phyloP scores from a whole-genome alignment of 345 rosid genomes.

The Salix suchowensis region DNA sequence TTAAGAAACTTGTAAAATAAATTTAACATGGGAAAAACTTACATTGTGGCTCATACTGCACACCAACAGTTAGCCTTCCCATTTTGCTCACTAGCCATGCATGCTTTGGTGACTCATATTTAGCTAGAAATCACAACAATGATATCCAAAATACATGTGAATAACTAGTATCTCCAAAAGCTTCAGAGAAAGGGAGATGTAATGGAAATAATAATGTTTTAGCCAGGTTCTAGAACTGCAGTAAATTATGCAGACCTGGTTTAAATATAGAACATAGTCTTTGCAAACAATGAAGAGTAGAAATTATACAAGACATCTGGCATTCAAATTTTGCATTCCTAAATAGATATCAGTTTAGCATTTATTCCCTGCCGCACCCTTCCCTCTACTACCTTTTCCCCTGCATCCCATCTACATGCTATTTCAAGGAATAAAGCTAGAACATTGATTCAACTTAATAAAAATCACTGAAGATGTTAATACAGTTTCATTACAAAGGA shows the following conservation, averaged over 20 bases:
- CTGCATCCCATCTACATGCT: not conserved
- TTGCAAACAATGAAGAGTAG: no score
- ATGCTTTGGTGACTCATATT: slow-evolving; percentile 53
- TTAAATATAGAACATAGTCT: no score
- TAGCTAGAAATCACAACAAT: slow-evolving; percentile 28
- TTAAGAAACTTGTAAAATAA: not conserved
- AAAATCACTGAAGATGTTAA: not conserved
- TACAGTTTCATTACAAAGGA: not conserved
- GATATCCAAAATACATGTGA: not conserved
- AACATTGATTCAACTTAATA: not conserved
- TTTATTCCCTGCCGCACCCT: not conserved
- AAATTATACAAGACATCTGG: no score
- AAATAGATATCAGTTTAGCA: not conserved
- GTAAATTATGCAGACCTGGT: no score
- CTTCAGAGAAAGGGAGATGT: no score
- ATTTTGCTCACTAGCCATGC: slow-evolving; percentile 88
- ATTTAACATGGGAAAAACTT: slow-evolving; percentile 29
- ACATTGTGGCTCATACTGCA: slow-evolving; percentile 79
- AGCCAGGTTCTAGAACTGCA: no score
- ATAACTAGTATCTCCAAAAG: not conserved
- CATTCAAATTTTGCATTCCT: no score
- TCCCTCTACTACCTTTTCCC: not conserved
- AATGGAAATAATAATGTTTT: no score
- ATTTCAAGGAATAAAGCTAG: not conserved
- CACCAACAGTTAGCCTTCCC: slow-evolving; percentile 78